Base-by-base conservation (phyloP, 257 asterid genomes). In the Nicotiana paniculata region DNA sequence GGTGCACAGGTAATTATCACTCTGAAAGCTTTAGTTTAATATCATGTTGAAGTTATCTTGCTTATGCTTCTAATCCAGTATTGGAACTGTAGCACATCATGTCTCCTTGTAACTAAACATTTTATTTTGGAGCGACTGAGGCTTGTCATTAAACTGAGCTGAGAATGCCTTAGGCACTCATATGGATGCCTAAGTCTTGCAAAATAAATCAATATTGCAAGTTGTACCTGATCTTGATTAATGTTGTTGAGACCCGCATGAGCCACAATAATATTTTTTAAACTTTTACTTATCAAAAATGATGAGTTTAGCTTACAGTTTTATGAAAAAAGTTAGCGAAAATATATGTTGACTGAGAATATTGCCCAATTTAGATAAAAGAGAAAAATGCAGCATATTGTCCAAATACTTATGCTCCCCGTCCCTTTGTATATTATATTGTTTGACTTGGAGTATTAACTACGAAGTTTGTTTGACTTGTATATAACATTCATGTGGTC, bases 1-100 rank as follows among this genome's bases (percentile, higher is more conserved):
- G 99, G 99, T 82, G 99, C 98, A 67, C 99, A 96, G 99, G 99
- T 96, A 90, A 66, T 77, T 79, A 37, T 79, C 55, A 67, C 53
- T 57, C 74, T 64, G 37, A 61, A 80, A 28, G 13, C 24, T 21
- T 51, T 61, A 63, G 59, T 67, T 46, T 16, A 18, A 80, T 80
- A 39, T 80, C 24, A 63, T 28, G 63, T 63, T 28, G 63, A 79
- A 43, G 21, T 43, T 46, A n/a, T 74, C 15, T 24, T 28, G 77
- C n/a, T 64, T 64, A 15, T 10, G 15, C 28, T 46, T 63, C 63
- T 28, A 80, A 46, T 64, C 32, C 39, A 55, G 83, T 26, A 62
- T 63, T 28, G 37, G 15, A 63, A 63, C 58, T 64, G 13, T 54
- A 48, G 77, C 61, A 80, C 70, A 9, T 18, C 65, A 63, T 66